These are phyloP conservation scores for Thelephora ganbajun DNA, from an alignment of 768 basidiomycete species.

Conservation along the genomic window DNA sequence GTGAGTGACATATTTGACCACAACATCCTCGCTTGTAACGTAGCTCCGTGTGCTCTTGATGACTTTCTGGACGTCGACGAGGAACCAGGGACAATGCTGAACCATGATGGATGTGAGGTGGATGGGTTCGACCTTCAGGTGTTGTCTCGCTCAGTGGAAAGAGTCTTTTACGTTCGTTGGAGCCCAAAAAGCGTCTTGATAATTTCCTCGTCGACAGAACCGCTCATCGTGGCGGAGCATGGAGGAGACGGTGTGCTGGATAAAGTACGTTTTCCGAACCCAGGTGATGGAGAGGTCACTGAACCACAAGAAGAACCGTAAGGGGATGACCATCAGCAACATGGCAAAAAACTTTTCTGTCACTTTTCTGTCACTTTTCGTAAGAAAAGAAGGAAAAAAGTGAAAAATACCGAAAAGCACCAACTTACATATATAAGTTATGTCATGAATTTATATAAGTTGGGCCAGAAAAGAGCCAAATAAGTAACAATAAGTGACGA, in stretches of 20 bases:
- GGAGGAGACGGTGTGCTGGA: conserved; percentile 80
- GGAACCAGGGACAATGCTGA: conserved; percentile 66
- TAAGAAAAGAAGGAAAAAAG: no score
- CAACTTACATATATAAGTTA: no score
- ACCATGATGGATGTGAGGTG: conserved; percentile 83
- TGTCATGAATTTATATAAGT: no score
- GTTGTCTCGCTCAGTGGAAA: conserved; percentile 58
- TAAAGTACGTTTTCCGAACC: conserved; percentile 65
- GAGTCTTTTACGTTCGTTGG: conserved; percentile 44
- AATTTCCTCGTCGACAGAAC: conserved; percentile 59
- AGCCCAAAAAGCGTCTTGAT: conserved; percentile 69
- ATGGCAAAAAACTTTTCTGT: no score
- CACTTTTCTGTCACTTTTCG: no score
- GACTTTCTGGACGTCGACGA: conserved; percentile 76
- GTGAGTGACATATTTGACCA: conserved; percentile 88
- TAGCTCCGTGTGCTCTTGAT: conserved; percentile 90
- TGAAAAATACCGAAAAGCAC: no score
- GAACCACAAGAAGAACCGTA: conserved; percentile 82
- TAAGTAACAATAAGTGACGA: no score
- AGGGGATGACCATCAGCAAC: no score
- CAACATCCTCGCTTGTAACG: conserved; percentile 72
- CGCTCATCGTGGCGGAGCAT: conserved; percentile 55
- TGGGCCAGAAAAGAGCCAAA: no score
- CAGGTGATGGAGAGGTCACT: conserved; percentile 45
- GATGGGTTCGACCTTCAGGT: conserved; percentile 83